Evolutionary conservation across 2,329 filamentous ascomycete species (phyloP).

Genomic region (Leptographium procerum): DNA sequence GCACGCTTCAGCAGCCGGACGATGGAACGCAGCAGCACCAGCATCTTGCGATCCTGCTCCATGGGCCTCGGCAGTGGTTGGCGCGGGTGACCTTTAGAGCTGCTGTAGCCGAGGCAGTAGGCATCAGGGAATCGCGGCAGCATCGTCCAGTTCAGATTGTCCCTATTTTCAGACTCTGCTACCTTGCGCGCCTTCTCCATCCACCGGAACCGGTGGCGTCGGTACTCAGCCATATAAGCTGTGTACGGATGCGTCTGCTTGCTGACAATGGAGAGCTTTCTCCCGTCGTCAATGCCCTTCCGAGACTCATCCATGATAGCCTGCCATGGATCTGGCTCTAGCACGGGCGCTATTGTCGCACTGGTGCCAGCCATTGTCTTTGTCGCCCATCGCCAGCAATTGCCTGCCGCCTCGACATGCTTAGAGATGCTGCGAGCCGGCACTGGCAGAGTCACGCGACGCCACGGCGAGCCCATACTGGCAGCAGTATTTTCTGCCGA

Average conservation of each 20-base stretch:
- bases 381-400: background rate
- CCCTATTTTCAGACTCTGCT: background rate
- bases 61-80: constrained; percentile 11
- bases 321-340: background rate
- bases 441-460: background rate
- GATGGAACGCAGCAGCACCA: constrained; percentile 16
- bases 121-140: constrained; percentile 14
- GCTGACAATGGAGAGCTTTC: background rate
- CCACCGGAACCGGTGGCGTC: constrained; percentile 7
- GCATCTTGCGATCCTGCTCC: constrained; percentile 17
- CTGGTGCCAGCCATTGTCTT: background rate
- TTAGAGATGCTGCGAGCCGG: background rate
- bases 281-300: background rate
- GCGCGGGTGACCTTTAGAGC: constrained; percentile 4
- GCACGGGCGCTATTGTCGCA: background rate
- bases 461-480: background rate
- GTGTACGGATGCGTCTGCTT: constrained; percentile 11
- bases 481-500: background rate
- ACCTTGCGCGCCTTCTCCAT: constrained; percentile 9
- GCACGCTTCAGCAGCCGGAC: constrained; percentile 16
- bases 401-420: background rate
- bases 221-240: constrained; percentile 8
- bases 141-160: constrained; percentile 5
- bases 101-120: constrained; percentile 14
- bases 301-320: background rate